Percentiles rank a stretch among this genome's conserved stretches.
phyloP scores from a whole-genome alignment of 495 filamentous ascomycete species.

The Copromyces sp. region DNA sequence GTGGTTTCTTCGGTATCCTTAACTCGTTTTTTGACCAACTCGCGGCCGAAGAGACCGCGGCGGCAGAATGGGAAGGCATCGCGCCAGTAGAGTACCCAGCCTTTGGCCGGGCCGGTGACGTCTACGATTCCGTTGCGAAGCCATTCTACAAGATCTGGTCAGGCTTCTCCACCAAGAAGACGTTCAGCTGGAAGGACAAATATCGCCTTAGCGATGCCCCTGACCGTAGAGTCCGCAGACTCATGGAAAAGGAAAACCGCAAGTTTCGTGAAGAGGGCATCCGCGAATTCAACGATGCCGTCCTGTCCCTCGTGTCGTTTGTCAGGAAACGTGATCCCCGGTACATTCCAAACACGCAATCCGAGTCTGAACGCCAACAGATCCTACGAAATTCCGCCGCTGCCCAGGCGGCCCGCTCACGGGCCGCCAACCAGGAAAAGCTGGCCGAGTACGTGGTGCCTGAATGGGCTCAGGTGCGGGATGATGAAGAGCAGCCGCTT shows the following conservation, averaged over 20 bases:
- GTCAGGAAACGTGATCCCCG: slow-evolving; percentile 89
- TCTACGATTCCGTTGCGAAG: slow-evolving; percentile 60
- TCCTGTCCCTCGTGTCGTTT: slow-evolving; percentile 77
- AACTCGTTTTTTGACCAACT: slow-evolving; percentile 66
- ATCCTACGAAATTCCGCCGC: slow-evolving; percentile 64
- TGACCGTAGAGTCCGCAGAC: slow-evolving; percentile 68
- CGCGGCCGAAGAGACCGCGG: slow-evolving; percentile 68
- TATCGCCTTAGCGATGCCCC: slow-evolving; percentile 77
- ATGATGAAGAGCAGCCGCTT: slow-evolving; percentile 29
- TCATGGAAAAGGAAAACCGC: slow-evolving; percentile 95
- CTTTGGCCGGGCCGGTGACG: slow-evolving; percentile 62
- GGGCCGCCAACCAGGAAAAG: slow-evolving; percentile 71
- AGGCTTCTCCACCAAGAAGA: slow-evolving; percentile 72
- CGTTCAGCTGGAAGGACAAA: slow-evolving; percentile 79
- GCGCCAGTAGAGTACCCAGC: slow-evolving; percentile 54
- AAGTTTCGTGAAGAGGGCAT: slow-evolving; percentile 71
- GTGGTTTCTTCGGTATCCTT: slow-evolving; percentile 75
- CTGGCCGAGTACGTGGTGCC: slow-evolving; percentile 54
- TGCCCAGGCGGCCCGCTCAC: slow-evolving; percentile 73
- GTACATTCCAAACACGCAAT: slow-evolving; percentile 55
- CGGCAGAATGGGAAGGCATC: slow-evolving; percentile 55
- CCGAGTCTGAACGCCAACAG: slow-evolving; percentile 71
- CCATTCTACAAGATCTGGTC: slow-evolving; percentile 78
- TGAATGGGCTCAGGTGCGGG: slow-evolving; percentile 62
- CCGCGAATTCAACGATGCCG: slow-evolving; percentile 85